Percentiles rank a stretch among this genome's conserved stretches.
phyloP scores from a whole-genome alignment of 139 green algal species.

The Chlorella sp. region DNA sequence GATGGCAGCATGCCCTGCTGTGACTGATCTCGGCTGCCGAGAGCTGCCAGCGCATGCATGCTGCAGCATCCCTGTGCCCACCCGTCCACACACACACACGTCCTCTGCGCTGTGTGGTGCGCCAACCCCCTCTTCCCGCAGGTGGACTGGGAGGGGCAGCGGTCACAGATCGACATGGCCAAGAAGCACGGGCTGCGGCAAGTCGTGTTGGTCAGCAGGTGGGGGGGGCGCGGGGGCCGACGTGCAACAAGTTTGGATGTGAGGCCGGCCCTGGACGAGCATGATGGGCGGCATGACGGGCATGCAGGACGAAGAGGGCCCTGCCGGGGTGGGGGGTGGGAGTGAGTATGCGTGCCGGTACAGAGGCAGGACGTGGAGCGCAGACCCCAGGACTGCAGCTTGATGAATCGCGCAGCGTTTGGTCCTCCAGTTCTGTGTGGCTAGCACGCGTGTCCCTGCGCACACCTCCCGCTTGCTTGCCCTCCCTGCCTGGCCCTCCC shows the following conservation, averaged over 20 bases:
- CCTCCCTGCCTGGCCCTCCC: background rate
- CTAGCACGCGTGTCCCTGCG: background rate
- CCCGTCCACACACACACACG: too few species aligned
- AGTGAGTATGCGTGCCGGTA: background rate
- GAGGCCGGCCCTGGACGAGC: too few species aligned
- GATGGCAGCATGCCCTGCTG: too few species aligned
- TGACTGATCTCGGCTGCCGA: too few species aligned
- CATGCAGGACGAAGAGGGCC: too few species aligned
- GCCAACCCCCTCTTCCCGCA: background rate
- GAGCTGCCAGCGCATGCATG: too few species aligned
- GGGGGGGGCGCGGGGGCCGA: too few species aligned
- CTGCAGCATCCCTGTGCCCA: too few species aligned
- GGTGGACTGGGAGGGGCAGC: slow-evolving; percentile 23
- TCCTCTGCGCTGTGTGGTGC: too few species aligned
- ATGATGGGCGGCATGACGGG: too few species aligned
- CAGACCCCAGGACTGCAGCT: background rate
- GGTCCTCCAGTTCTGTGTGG: background rate
- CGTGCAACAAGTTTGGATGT: too few species aligned
- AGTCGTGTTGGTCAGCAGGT: slow-evolving; percentile 51
- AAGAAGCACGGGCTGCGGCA: slow-evolving; percentile 43
- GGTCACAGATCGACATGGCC: slow-evolving; percentile 57
- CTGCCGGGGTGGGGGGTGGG: background rate
- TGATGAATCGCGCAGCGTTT: too few species aligned
- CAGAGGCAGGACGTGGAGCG: background rate
- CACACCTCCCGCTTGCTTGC: background rate